Conservation (phyloP, 495 filamentous ascomycete species). For the Chaetomium fimeti region DNA sequence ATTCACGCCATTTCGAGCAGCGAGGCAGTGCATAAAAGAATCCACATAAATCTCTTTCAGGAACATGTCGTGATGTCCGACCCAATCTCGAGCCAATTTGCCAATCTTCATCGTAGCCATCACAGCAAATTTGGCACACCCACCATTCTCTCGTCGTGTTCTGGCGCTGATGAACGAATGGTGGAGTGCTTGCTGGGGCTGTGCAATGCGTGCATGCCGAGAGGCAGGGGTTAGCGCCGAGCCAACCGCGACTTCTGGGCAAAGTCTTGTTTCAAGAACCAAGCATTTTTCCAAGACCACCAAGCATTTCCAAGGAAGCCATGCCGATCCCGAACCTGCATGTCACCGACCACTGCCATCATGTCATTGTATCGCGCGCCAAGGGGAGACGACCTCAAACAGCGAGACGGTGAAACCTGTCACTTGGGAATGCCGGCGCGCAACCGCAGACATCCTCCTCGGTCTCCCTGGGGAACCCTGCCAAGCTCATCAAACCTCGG, state of each 20-base stretch:
- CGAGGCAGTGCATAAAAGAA: too few species aligned
- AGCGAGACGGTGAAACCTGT: neutral
- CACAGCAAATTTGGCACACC: neutral
- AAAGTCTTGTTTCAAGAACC: slow-evolving; percentile 26
- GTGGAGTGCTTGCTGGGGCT: neutral
- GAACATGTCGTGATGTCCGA: too few species aligned
- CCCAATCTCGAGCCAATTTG: neutral
- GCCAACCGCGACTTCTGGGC: slow-evolving; percentile 8
- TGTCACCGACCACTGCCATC: too few species aligned
- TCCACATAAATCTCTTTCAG: too few species aligned
- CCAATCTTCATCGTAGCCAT: neutral
- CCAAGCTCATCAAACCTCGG: slow-evolving; percentile 2
- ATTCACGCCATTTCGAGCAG: too few species aligned
- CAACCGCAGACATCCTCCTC: neutral
- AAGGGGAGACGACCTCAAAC: neutral
- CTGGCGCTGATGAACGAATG: neutral
- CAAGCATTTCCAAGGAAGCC: slow-evolving; percentile 21
- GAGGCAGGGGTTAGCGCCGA: neutral
- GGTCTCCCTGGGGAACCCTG: slow-evolving; percentile 1
- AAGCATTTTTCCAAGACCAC: slow-evolving; percentile 19
- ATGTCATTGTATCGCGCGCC: neutral
- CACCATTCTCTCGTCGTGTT: neutral
- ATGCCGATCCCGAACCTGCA: slow-evolving; percentile 1
- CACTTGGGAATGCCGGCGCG: neutral
- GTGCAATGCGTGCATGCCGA: slow-evolving; percentile 2